Evolutionary conservation across 140 eudicot species (phyloP).

Genomic region (Bidens hawaiensis): DNA sequence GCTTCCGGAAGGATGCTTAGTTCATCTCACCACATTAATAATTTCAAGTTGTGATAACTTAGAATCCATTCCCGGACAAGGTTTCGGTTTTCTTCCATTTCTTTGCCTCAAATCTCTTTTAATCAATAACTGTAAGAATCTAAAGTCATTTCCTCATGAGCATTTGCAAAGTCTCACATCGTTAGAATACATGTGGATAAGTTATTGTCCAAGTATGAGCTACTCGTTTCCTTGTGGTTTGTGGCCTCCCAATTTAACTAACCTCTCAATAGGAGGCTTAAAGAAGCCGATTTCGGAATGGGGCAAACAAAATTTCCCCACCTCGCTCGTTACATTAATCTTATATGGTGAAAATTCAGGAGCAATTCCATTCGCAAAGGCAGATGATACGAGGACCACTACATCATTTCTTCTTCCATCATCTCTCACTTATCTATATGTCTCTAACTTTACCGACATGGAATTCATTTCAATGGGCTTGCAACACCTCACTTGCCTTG

Average conservation of each 20-base stretch:
- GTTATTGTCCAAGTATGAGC: conserved; percentile 16
- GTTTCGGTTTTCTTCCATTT: not conserved
- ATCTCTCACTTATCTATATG: not conserved
- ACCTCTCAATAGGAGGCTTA: conserved; percentile 8
- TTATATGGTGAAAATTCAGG: conserved; percentile 8
- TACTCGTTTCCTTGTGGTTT: conserved; percentile 12
- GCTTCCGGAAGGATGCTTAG: conserved; percentile 6
- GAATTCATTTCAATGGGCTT: conserved; percentile 16
- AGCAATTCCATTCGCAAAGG: not conserved
- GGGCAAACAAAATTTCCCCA: conserved; percentile 11
- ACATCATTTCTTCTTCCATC: conserved; percentile 16
- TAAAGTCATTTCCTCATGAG: conserved; percentile 19
- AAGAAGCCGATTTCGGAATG: conserved; percentile 11
- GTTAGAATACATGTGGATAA: conserved; percentile 4
- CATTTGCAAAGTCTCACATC: conserved; percentile 11
- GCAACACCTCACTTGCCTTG: conserved; percentile 26
- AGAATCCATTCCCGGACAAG: conserved; percentile 4
- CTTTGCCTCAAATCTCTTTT: conserved; percentile 7
- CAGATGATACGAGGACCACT: not conserved
- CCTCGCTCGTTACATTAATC: conserved; percentile 1
- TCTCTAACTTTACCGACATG: not conserved
- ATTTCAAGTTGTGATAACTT: conserved; percentile 2
- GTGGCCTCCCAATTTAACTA: conserved; percentile 13
- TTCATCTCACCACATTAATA: conserved; percentile 13
- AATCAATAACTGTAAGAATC: conserved; percentile 5